Evolutionary conservation across 768 basidiomycete species (phyloP).

Genomic region (Auricularia sp.): DNA sequence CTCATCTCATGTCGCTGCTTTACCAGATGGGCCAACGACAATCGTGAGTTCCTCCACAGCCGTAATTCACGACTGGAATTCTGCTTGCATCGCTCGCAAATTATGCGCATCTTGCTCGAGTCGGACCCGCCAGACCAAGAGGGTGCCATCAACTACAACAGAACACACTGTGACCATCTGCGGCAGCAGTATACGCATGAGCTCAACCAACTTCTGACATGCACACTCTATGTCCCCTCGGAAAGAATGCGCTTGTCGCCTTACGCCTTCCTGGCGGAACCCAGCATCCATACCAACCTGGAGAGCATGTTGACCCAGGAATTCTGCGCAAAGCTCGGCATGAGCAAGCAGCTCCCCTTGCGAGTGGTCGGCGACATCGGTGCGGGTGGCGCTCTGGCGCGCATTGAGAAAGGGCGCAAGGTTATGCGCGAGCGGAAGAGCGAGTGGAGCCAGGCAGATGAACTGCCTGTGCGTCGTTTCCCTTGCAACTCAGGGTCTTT

Average conservation of each 20-base stretch:
- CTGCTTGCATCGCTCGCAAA: slow-evolving; percentile 83
- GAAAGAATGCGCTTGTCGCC: slow-evolving; percentile 56
- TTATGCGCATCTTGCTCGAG: slow-evolving; percentile 64
- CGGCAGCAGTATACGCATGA: slow-evolving; percentile 56
- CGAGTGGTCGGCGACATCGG: slow-evolving; percentile 89
- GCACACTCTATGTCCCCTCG: slow-evolving; percentile 61
- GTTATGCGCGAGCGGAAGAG: slow-evolving; percentile 91
- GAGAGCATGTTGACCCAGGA: slow-evolving; percentile 80
- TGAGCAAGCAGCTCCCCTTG: slow-evolving; percentile 83
- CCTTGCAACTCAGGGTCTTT: slow-evolving; percentile 8
- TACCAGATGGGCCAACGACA: slow-evolving; percentile 65
- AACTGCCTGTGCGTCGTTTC: slow-evolving; percentile 58
- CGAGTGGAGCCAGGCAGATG: slow-evolving; percentile 83
- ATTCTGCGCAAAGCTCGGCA: slow-evolving; percentile 76
- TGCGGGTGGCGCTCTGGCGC: slow-evolving; percentile 79
- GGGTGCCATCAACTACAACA: slow-evolving; percentile 68
- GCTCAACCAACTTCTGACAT: slow-evolving; percentile 60
- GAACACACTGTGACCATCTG: slow-evolving; percentile 45
- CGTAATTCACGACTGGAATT: slow-evolving; percentile 82
- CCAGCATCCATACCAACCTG: slow-evolving; percentile 65
- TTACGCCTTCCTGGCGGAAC: slow-evolving; percentile 65
- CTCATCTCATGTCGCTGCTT: slow-evolving; percentile 4
- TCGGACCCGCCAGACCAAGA: slow-evolving; percentile 47
- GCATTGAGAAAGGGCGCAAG: slow-evolving; percentile 88
- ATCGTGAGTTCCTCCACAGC: slow-evolving; percentile 53